A percentile compares a stretch with the other conserved stretches of the same genome.
These are phyloP conservation scores for Saitozyma sp. DNA, from an alignment of 768 basidiomycete species.

Conservation along the genomic window DNA sequence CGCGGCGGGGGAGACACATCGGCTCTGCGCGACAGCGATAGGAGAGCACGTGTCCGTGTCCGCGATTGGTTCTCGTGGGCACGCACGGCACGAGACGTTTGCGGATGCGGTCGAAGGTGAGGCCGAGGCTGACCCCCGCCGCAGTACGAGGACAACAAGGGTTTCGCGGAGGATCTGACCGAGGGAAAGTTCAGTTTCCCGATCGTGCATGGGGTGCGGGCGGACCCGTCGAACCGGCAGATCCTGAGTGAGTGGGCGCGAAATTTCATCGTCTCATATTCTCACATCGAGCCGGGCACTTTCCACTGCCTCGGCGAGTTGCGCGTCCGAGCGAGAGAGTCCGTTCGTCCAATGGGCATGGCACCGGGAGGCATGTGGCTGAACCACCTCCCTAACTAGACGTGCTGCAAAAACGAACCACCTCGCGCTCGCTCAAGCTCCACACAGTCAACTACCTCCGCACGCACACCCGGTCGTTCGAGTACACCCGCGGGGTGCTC, in stretches of 20 bases:
- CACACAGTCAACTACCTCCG: slow-evolving; percentile 78
- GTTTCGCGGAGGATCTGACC: slow-evolving; percentile 86
- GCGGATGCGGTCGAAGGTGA: not conserved
- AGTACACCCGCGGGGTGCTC: slow-evolving; percentile 76
- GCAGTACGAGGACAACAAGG: slow-evolving; percentile 72
- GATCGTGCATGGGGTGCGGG: slow-evolving; percentile 81
- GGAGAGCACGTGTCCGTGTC: no score
- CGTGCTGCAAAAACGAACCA: slow-evolving; percentile 83
- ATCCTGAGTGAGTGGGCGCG: slow-evolving; percentile 68
- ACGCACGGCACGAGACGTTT: no score
- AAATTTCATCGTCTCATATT: not conserved
- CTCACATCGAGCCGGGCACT: not conserved
- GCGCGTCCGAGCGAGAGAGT: no score
- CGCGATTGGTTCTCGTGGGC: no score
- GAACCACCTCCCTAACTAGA: slow-evolving; percentile 57
- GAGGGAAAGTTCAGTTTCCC: slow-evolving; percentile 99
- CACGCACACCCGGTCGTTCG: slow-evolving; percentile 76
- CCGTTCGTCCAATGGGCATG: not conserved
- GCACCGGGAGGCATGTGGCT: not conserved
- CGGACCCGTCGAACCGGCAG: slow-evolving; percentile 72
- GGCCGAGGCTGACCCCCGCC: slow-evolving; percentile 4
- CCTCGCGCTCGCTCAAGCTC: slow-evolving; percentile 73
- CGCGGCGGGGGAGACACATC: slow-evolving; percentile 1
- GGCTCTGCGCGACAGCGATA: no score
- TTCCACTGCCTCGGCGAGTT: no score